Base-by-base conservation (phyloP, 176 grass and related monocot genomes). In the Oryza australiensis region DNA sequence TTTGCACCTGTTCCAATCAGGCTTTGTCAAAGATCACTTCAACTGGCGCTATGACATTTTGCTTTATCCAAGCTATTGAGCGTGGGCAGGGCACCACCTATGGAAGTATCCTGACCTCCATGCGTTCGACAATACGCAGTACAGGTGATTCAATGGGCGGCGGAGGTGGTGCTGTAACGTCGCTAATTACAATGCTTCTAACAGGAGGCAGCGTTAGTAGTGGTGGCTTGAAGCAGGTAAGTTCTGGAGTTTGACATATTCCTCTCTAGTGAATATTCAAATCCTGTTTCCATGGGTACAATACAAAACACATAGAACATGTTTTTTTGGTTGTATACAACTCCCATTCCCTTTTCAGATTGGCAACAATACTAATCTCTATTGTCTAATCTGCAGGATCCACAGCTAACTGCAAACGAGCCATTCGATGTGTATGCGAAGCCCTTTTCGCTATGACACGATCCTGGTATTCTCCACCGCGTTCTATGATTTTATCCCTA, bases 1-100 rank as follows among this genome's bases (percentile, higher is more conserved):
- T 20, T 74, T 86, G 73, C 22, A 83, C 40, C 62, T 83, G 13
- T 41, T 73, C 43, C 35, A 35, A 77, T 73, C 84, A 98, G 95
- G 95, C 95, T 81, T 88, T 98, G 64, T 98, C 95, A 35, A 95
- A 66, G 85, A 79, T 94, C 63, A 95, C 96, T 83, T 99, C 96
- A 13, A 99, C 96, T 38, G 96, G 96, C 32, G 96, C 96, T 6
- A 99, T 99, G 96, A 99, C 93, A 60, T 99, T 90, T 64, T 92
- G 96, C 73, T 99, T 99, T 83, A 99, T 99, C 76, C 96, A 99
- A 93, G 96, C 96, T 48, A 88, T 99, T 83, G 96, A 99, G 78
- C 82, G 73, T 60, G 87, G 86, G 7, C 71, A 99, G 38, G 96
- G 42, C 12, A 68, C 85, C 32, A 99, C 96, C 37, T 99, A 99